Conservation (phyloP, 139 green algal species). For the Picochlorum sp. region DNA sequence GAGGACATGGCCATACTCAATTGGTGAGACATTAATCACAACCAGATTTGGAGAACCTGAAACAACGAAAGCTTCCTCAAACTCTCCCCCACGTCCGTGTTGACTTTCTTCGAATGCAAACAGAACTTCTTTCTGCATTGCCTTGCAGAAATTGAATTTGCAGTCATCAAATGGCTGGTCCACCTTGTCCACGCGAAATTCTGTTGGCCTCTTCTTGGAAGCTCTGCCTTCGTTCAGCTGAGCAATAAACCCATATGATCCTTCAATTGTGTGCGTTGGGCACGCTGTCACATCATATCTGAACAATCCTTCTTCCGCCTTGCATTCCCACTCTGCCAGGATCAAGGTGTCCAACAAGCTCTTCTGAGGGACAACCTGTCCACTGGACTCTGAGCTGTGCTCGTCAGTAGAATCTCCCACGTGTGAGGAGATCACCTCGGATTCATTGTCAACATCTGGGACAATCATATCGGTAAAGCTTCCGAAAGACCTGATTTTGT, state of each 20-base stretch:
- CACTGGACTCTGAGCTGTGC: not conserved
- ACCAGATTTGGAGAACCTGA: constrained; percentile 68
- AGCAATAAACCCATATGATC: constrained; percentile 74
- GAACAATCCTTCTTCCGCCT: constrained; percentile 58
- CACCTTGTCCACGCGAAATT: constrained; percentile 88
- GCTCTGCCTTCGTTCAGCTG: constrained; percentile 94
- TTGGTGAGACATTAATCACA: constrained; percentile 95
- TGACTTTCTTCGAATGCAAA: constrained; percentile 69
- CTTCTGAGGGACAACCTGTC: constrained; percentile 16
- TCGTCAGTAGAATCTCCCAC: not conserved
- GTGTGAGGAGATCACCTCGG: not conserved
- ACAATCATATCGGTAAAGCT: constrained; percentile 28
- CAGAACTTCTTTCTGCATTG: constrained; percentile 80
- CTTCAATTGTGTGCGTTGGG: constrained; percentile 75
- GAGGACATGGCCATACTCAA: constrained; percentile 98
- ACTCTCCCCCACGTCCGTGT: constrained; percentile 4
- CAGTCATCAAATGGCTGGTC: constrained; percentile 79
- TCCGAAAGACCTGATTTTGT: constrained; percentile 47
- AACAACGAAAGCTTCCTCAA: constrained; percentile 8
- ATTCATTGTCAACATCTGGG: constrained; percentile 27
- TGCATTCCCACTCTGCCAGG: constrained; percentile 67
- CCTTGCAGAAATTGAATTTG: constrained; percentile 99
- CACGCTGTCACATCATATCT: constrained; percentile 92
- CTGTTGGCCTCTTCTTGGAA: constrained; percentile 93
- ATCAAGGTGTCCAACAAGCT: constrained; percentile 57